Base-by-base conservation (phyloP, 768 basidiomycete species). In the Suillus fuscotomentosus region DNA sequence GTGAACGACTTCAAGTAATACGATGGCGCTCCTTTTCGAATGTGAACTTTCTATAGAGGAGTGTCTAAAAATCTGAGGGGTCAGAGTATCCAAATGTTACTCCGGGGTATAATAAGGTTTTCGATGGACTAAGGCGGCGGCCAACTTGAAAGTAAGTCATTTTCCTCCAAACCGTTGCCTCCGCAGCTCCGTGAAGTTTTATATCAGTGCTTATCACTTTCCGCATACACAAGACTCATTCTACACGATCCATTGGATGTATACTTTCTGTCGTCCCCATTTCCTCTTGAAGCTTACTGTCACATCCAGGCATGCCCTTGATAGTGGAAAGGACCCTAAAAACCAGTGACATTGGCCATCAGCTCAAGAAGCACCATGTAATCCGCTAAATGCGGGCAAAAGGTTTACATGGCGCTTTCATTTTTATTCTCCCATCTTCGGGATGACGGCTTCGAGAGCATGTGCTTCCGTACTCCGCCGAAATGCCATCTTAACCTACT, bases 1-100 rank as follows among this genome's bases (percentile, higher is more conserved):
- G 95, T 99, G 94, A 92, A 94, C 76, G 97, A 99, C 75, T 94
- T 88, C 82, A 94, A 94, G 73, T 98, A 97, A 78, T 91, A 93
- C 65, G 87, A 91, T 31, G 31, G 5, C 57, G 82, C 94, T 2
- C 94, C 94, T 99, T 31, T 99, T 97, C 74, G 89, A 92, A 0
- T 75, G 79, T 13, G 83, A 90, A 42, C 57, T 83, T 14, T 63
- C 73, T 24, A n/a, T 41, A 72, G 79, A 20, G 67, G 74, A 59
- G 66, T 31, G 31, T 54, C 2, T 34, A 5, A 34, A 65, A 1
- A 64, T 73, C 61, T 71, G 74, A 70, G 42, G 77, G 74, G 82
- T 70, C 65, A 53, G 73, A 71, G 60, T 76, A 82, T 66, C 79
- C 87, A 62, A 95, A 98, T 63, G 88, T 97, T 1, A 90, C 85